phyloP scores from a whole-genome alignment of 2,329 filamentous ascomycete genomes.

The Xylaria digitata region DNA sequence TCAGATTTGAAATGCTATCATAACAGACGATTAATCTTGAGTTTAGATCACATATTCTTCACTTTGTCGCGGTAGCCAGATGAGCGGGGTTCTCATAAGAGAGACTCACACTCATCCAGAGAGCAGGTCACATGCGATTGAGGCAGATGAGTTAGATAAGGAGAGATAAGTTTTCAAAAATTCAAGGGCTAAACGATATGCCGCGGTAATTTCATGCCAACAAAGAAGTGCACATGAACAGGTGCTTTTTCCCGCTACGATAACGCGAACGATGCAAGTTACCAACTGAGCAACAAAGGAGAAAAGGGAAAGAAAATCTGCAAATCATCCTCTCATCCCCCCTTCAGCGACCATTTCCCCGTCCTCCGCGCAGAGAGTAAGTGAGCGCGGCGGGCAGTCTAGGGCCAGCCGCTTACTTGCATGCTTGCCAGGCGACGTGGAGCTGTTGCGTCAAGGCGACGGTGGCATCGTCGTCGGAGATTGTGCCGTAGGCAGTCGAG shows the following conservation, averaged over 20 bases:
- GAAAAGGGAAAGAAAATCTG: neutral
- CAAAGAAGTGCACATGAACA: conserved; percentile 28
- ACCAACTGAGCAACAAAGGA: conserved; percentile 10
- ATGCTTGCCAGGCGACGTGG: conserved; percentile 56
- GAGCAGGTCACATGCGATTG: neutral
- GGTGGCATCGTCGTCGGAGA: conserved; percentile 60
- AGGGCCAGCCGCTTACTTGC: conserved; percentile 36
- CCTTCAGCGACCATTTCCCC: neutral
- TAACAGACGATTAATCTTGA: neutral
- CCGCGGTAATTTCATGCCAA: conserved; percentile 27
- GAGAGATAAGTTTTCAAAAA: conserved; percentile 22
- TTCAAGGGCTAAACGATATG: conserved; percentile 31
- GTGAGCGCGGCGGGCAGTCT: neutral
- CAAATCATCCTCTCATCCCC: neutral
- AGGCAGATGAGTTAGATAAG: conserved; percentile 1
- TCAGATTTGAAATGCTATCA: neutral
- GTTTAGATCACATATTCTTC: neutral
- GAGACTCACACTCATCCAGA: neutral
- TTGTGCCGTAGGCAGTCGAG: conserved; percentile 52
- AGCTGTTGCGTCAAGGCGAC: conserved; percentile 59
- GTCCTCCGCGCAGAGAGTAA: neutral
- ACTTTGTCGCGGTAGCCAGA: neutral
- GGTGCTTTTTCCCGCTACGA: conserved; percentile 17
- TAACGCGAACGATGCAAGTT: conserved; percentile 29
- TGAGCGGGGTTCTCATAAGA: conserved; percentile 1